Base-by-base conservation (phyloP, 768 basidiomycete species). In the Boletus subcaerulescens region DNA sequence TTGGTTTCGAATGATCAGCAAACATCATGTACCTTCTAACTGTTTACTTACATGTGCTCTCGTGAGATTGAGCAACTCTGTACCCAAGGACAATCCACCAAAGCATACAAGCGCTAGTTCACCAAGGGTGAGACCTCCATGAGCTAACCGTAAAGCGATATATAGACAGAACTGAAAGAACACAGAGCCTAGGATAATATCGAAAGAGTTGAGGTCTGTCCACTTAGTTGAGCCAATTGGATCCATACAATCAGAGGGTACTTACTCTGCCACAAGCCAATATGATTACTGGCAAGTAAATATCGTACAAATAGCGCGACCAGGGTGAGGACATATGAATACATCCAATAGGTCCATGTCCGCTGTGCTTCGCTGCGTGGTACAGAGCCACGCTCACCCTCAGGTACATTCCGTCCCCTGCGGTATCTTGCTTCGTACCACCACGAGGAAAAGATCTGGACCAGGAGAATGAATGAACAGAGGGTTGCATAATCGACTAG, bases 81-180 rank as follows among this genome's bases (percentile, higher is more conserved):
- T 86, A 61, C 85, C 87, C 22, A 98, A 68, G 0, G 86, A 86
- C 3, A 93, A 89, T 6, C 90, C 93, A 40, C 93, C 93, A 60
- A 92, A 91, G 42, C 87, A 89, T 17, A 96, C 91, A 24, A 98
- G 73, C 24, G 87, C 89, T 17, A 98, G 80, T 69, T 99, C 97
- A 32, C 97, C 97, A 2, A 99, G 80, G 0, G 95, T 98, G 72
- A 98, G 95, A 12, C 91, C 91, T n/a, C 89, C 83, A 63, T 97
- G 89, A 5, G 94, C 95, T 42, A 99, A 78, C 22, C 97, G 83
- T 40, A 97, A 79, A 40, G 90, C 89, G 45, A 89, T 78, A 70
- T 98, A 99, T 44, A 98, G 76, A 48, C 92, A 84, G 65, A 94
- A 88, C 68, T 98, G 97, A 69, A 89, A 97, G 73, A 95, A 93